Conservation (phyloP, 345 rosid genomes). For the Euphorbia tirucalli region DNA sequence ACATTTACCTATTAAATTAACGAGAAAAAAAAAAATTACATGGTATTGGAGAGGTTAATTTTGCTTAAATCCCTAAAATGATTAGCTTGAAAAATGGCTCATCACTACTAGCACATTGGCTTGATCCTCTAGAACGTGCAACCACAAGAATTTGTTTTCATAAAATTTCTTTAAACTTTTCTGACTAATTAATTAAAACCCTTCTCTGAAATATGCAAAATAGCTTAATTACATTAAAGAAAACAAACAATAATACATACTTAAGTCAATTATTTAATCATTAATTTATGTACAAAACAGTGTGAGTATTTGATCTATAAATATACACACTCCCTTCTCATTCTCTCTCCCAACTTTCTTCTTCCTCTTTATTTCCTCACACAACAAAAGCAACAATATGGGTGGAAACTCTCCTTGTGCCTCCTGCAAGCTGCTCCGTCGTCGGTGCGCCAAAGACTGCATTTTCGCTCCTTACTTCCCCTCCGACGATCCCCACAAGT, state of each 20-base stretch:
- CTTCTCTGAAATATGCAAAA: background rate
- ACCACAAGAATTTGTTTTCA: background rate
- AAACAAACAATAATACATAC: too few species aligned
- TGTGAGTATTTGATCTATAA: slow-evolving; percentile 23
- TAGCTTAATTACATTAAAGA: background rate
- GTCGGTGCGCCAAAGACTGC: slow-evolving; percentile 29
- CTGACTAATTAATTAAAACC: background rate
- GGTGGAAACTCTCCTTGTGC: slow-evolving; percentile 33
- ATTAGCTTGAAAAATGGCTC: background rate
- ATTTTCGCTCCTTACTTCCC: slow-evolving; percentile 30
- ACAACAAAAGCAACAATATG: slow-evolving; percentile 12
- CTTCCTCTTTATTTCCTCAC: background rate
- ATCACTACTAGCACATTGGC: background rate
- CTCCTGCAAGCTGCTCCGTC: slow-evolving; percentile 29
- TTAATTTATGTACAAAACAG: slow-evolving; percentile 4
- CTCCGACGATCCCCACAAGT: slow-evolving; percentile 33
- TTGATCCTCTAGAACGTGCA: slow-evolving; percentile 6
- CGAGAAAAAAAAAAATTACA: too few species aligned
- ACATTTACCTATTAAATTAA: too few species aligned
- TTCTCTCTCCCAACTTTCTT: slow-evolving; percentile 9
- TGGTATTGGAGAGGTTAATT: background rate
- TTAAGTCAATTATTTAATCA: slow-evolving; percentile 14
- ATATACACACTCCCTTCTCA: slow-evolving; percentile 18
- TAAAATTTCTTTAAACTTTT: background rate
- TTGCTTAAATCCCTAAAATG: background rate